Conservation (phyloP, 306 rosid species). For the Quercus cerris region DNA sequence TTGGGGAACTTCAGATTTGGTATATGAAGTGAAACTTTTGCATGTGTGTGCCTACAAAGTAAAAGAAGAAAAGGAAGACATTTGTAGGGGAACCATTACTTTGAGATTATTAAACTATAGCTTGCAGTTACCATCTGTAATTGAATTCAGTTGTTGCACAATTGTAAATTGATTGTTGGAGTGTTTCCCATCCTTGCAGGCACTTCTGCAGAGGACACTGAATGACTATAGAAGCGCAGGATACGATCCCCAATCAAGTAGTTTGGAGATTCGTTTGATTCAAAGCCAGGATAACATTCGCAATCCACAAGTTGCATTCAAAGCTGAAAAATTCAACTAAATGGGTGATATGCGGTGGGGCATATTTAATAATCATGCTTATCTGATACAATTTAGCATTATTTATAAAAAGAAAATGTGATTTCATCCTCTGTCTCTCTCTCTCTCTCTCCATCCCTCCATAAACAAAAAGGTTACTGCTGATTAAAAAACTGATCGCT, state of each 20-base stretch:
- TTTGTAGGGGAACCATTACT: not conserved
- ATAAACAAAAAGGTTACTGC: not conserved
- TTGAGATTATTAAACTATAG: not conserved
- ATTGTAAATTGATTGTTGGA: too few relatives aligned
- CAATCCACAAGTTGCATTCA: constrained; percentile 41
- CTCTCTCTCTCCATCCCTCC: too few relatives aligned
- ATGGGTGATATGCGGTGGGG: constrained; percentile 3
- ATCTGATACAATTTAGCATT: not conserved
- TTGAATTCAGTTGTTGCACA: not conserved
- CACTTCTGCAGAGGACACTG: constrained; percentile 65
- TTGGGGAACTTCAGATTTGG: not conserved
- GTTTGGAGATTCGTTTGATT: constrained; percentile 72
- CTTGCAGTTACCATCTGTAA: not conserved
- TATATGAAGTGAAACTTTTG: not conserved
- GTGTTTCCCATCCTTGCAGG: constrained; percentile 29
- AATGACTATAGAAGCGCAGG: constrained; percentile 53
- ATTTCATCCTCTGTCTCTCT: not conserved
- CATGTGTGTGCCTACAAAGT: not conserved
- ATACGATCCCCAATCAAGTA: constrained; percentile 66
- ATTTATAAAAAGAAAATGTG: not conserved
- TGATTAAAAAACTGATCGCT: not conserved
- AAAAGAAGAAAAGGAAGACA: too few relatives aligned
- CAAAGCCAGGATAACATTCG: constrained; percentile 82
- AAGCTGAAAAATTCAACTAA: constrained; percentile 57
- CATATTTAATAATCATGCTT: constrained; percentile 8